Conservation (phyloP, 1,284 basidiomycete genomes). For the Ustilago vetiveriae region DNA sequence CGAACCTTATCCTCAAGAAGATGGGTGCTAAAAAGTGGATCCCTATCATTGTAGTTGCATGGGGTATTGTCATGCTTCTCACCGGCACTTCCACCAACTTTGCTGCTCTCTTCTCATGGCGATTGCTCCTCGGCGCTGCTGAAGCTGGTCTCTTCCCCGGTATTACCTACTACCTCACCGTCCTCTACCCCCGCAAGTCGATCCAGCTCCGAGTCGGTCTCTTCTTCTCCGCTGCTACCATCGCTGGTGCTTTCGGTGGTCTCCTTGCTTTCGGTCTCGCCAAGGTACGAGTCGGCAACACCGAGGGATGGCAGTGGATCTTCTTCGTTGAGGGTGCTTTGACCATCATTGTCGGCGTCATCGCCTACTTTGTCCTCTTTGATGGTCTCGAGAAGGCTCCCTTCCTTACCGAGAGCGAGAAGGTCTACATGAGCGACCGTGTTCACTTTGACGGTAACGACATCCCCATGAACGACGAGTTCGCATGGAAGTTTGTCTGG, state of each 20-base stretch:
- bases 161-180: constrained; percentile 47
- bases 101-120: constrained; percentile 65
- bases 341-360: constrained; percentile 68
- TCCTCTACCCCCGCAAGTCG: constrained; percentile 44
- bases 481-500: constrained; percentile 52
- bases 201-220: constrained; percentile 54
- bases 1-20: constrained; percentile 73
- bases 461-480: constrained; percentile 57
- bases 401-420: constrained; percentile 52
- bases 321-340: constrained; percentile 72
- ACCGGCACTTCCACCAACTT: constrained; percentile 68
- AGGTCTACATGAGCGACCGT: constrained; percentile 50
- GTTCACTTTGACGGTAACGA: constrained; percentile 53
- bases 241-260: constrained; percentile 70
- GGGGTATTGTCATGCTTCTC: constrained; percentile 68
- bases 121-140: constrained; percentile 67
- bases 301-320: constrained; percentile 41
- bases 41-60: constrained; percentile 59
- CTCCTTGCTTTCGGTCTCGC: constrained; percentile 52
- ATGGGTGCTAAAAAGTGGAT: constrained; percentile 68
- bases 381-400: constrained; percentile 47
- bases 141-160: constrained; percentile 55
- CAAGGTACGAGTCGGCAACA: constrained; percentile 54
- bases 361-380: constrained; percentile 58
- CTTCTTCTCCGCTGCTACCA: constrained; percentile 65